These are phyloP conservation scores for Oryza glaberrima DNA, from an alignment of 176 grass and related monocot genomes.

Conservation along the genomic window DNA sequence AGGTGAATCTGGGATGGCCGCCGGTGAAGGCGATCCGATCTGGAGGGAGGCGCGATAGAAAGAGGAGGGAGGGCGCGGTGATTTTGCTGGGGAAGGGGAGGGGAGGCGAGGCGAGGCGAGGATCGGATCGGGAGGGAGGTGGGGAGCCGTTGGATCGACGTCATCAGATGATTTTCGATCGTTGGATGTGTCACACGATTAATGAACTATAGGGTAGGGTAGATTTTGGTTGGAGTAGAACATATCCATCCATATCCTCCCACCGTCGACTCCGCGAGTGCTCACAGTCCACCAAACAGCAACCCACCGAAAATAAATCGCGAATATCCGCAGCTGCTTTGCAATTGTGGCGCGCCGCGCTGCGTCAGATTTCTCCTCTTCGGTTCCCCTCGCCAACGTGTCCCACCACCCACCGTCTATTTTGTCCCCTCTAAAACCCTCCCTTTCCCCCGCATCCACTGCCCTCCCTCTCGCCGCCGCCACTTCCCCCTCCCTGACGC, in stretches of 20 bases:
- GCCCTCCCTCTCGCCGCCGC: constrained; percentile 31
- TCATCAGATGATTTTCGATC: too few relatives aligned
- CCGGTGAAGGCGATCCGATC: too few relatives aligned
- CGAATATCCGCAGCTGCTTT: neutral
- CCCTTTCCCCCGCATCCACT: neutral
- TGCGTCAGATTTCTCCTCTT: neutral
- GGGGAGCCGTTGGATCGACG: too few relatives aligned
- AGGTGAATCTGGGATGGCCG: too few relatives aligned
- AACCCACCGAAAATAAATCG: neutral
- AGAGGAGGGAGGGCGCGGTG: too few relatives aligned
- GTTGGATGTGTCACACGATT: too few relatives aligned
- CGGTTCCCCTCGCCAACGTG: neutral
- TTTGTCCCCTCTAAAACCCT: neutral
- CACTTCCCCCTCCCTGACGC: neutral
- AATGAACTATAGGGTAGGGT: too few relatives aligned
- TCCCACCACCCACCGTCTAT: constrained; percentile 3
- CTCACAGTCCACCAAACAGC: neutral
- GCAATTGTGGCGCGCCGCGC: neutral
- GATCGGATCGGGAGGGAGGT: too few relatives aligned
- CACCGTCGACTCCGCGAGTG: neutral
- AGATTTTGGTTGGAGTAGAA: too few relatives aligned
- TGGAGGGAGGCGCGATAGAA: too few relatives aligned
- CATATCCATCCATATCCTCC: neutral
- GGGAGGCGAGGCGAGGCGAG: too few relatives aligned
- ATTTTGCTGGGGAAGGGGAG: too few relatives aligned